phyloP scores from a whole-genome alignment of 2,329 filamentous ascomycete species.

The Neonectria coccinea region DNA sequence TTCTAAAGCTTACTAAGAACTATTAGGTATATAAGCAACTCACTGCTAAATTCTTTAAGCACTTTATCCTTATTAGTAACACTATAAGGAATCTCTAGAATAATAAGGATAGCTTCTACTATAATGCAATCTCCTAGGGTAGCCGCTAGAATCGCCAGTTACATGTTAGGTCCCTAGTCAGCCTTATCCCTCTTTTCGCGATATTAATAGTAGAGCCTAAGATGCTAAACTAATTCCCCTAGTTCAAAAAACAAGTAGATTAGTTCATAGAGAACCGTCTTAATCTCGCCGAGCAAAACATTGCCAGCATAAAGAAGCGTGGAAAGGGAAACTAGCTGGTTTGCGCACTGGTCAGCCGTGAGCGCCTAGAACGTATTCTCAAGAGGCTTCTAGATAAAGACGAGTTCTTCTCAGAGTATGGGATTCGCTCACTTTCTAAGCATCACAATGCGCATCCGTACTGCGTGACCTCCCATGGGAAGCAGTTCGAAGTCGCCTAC shows the following conservation, averaged over 20 bases:
- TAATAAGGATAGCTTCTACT: constrained; percentile 96
- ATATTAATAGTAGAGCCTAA: constrained; percentile 93
- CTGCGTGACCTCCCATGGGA: constrained; percentile 95
- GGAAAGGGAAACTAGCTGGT: constrained; percentile 91
- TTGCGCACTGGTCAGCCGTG: constrained; percentile 90
- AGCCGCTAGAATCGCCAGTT: constrained; percentile 93
- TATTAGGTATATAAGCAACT: constrained; percentile 96
- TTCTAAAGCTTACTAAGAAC: constrained; percentile 93
- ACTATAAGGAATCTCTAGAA: constrained; percentile 99
- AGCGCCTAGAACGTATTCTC: constrained; percentile 87
- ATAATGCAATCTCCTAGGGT: constrained; percentile 97
- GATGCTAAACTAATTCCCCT: constrained; percentile 88
- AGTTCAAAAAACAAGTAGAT: constrained; percentile 90
- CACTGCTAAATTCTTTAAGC: constrained; percentile 98
- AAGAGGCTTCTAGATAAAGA: constrained; percentile 93
- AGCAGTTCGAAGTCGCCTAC: constrained; percentile 88
- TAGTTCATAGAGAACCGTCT: constrained; percentile 93
- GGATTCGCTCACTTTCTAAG: constrained; percentile 92
- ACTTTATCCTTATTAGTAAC: constrained; percentile 97
- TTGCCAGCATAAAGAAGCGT: constrained; percentile 89
- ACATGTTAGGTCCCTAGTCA: constrained; percentile 90
- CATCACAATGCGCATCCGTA: constrained; percentile 90
- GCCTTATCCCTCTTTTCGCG: constrained; percentile 92
- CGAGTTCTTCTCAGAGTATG: constrained; percentile 91
- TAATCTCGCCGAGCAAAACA: constrained; percentile 91